A percentile compares a stretch with the other conserved stretches of the same genome.
These are phyloP conservation scores for Quercus bicolor DNA, from an alignment of 306 rosid genomes.

Conservation along the genomic window DNA sequence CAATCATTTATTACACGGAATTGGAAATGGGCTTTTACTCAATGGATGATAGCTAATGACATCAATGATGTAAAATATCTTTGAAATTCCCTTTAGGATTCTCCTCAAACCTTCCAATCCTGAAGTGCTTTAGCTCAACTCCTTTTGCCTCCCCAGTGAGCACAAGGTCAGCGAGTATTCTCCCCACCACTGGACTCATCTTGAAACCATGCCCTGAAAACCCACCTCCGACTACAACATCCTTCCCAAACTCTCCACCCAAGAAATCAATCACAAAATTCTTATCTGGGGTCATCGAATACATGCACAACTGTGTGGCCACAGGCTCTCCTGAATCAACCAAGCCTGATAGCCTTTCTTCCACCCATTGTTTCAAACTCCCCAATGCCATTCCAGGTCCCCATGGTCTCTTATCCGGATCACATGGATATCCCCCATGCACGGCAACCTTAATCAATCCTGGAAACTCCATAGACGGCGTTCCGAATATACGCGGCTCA, in stretches of 20 bases:
- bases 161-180: conserved; percentile 56
- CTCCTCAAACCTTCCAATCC: conserved; percentile 48
- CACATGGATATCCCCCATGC: conserved; percentile 61
- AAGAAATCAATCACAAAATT: conserved; percentile 78
- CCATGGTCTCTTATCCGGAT: conserved; percentile 76
- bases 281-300: conserved; percentile 74
- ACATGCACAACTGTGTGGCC: conserved; percentile 68
- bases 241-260: conserved; percentile 68
- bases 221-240: conserved; percentile 76
- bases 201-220: conserved; percentile 96
- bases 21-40: neutral
- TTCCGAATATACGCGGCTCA: conserved; percentile 41
- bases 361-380: conserved; percentile 53
- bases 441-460: conserved; percentile 69
- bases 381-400: conserved; percentile 36
- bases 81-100: conserved; percentile 44
- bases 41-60: neutral
- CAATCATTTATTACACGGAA: neutral
- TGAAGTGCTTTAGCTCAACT: conserved; percentile 56
- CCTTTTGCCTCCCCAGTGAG: conserved; percentile 51
- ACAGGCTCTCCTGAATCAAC: conserved; percentile 59
- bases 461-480: conserved; percentile 77
- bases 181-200: conserved; percentile 77
- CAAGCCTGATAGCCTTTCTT: conserved; percentile 34
- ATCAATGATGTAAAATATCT: conserved; percentile 14